These are phyloP conservation scores for Fusarium marasasianum DNA, from an alignment of 2,329 filamentous ascomycete species.

Conservation along the genomic window DNA sequence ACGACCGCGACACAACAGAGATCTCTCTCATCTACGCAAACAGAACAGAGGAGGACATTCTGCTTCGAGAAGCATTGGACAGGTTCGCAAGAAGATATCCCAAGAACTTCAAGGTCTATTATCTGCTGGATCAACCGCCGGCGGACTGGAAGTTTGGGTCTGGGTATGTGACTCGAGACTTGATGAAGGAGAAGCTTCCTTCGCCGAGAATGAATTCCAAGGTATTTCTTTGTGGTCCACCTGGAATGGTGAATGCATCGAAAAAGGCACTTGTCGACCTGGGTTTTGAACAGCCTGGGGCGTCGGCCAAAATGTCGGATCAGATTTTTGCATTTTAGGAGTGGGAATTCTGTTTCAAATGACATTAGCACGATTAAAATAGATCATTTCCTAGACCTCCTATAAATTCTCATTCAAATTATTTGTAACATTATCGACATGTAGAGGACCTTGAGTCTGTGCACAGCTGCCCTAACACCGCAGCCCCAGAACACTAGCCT, in stretches of 20 bases:
- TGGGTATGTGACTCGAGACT: conserved; percentile 61
- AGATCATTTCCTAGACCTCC: too few relatives aligned
- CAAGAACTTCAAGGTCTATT: conserved; percentile 63
- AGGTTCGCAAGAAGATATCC: conserved; percentile 60
- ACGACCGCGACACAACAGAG: conserved; percentile 64
- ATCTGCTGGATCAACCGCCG: conserved; percentile 61
- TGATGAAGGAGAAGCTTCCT: conserved; percentile 62
- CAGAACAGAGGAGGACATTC: conserved; percentile 65
- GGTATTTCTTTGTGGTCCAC: conserved; percentile 68
- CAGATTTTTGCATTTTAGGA: conserved; percentile 56
- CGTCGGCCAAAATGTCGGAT: conserved; percentile 61
- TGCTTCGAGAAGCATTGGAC: conserved; percentile 66
- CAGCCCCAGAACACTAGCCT: too few relatives aligned
- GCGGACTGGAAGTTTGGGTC: conserved; percentile 57
- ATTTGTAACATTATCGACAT: too few relatives aligned
- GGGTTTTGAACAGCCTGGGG: conserved; percentile 61
- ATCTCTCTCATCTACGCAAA: conserved; percentile 69
- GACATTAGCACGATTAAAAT: too few relatives aligned
- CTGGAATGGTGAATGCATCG: conserved; percentile 65
- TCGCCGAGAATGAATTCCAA: conserved; percentile 56
- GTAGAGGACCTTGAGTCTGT: too few relatives aligned
- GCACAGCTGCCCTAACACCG: too few relatives aligned
- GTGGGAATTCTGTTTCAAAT: too few relatives aligned
- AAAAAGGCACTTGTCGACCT: conserved; percentile 59
- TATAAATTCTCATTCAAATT: too few relatives aligned